Evolutionary conservation across 352 stramenopile species (phyloP), one percentile per base, ranked within the genome.

Genomic region (Albugo laibachii): DNA sequence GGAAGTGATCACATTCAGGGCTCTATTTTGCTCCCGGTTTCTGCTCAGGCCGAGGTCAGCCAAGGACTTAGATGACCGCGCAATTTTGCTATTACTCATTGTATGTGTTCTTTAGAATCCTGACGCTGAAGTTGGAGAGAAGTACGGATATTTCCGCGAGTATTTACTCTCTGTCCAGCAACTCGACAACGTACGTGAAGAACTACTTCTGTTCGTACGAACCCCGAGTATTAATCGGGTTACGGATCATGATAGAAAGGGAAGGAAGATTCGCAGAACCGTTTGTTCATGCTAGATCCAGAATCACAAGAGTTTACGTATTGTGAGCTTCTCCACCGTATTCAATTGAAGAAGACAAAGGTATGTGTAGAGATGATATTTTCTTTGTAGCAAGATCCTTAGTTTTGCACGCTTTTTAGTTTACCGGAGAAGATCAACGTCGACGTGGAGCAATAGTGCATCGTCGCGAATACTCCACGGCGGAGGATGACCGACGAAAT

Each of bases 271-370:
- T 69, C 72, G 19, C 77, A 85, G 53, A 72, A 89, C 52, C 59
- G 69, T 43, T 65, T 87, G 41, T 85, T 89, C 53, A 71, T 85
- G 49, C 56, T 89, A 16, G 66, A 89, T 49, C 72, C 67, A 0
- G 67, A 83, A 49, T 78, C 77, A 31, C 53, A 80, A 43, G 52
- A 80, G 36, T 82, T 84, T 45, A 87, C 77, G 47, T 89, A 87
- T 61, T 69, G 62, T 45, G 69, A 83, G 48, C 54, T 89, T 41
- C 40, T 74, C 31, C 74, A 83, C 39, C 76, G 76, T 35, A 78
- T 89, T 36, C 68, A 83, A 50, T 62, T 89, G 19, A 78, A 65
- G 48, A 89, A 89, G 59, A 87, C 74, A 39, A 85, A 85, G 61
- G 68, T 71, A 58, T 13, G 50, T 37, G 11, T 1, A 15, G 16